Percentiles rank a stretch among this genome's conserved stretches.
These are phyloP conservation scores for Erodium maritimum DNA, from an alignment of 345 rosid genomes.

Conservation along the genomic window DNA sequence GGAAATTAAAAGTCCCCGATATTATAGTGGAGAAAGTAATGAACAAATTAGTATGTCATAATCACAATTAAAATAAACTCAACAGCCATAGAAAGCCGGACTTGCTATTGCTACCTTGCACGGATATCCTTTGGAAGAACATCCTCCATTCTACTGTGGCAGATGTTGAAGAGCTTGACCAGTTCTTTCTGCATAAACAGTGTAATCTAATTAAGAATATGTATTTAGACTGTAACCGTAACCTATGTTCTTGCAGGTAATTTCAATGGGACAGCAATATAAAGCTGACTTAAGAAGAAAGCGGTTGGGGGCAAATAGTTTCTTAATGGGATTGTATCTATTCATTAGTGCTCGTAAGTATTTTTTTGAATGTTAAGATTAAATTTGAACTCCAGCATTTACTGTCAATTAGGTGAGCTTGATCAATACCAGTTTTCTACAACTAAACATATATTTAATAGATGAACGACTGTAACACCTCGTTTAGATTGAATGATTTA, in stretches of 20 bases:
- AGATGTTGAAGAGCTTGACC: constrained; percentile 48
- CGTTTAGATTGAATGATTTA: constrained; percentile 29
- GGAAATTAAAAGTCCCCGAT: no score
- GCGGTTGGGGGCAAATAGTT: no score
- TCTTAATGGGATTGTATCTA: no score
- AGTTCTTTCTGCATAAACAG: constrained; percentile 43
- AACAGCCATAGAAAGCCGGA: constrained; percentile 4
- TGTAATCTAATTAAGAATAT: not conserved
- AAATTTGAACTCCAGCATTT: not conserved
- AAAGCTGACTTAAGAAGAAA: no score
- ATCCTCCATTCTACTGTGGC: constrained; percentile 81
- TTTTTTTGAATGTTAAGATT: not conserved
- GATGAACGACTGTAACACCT: constrained; percentile 29
- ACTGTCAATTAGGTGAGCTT: not conserved
- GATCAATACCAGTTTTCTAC: not conserved
- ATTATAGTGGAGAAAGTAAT: no score
- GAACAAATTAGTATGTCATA: no score
- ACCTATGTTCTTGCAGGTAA: no score
- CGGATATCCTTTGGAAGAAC: constrained; percentile 35
- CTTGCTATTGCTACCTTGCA: constrained; percentile 39
- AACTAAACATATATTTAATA: not conserved
- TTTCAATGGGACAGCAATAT: no score
- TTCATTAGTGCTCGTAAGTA: no score
- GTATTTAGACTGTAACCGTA: not conserved
- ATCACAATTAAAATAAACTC: no score